Conservation (phyloP, 139 green algal species). For the Desmodesmus armatus region DNA sequence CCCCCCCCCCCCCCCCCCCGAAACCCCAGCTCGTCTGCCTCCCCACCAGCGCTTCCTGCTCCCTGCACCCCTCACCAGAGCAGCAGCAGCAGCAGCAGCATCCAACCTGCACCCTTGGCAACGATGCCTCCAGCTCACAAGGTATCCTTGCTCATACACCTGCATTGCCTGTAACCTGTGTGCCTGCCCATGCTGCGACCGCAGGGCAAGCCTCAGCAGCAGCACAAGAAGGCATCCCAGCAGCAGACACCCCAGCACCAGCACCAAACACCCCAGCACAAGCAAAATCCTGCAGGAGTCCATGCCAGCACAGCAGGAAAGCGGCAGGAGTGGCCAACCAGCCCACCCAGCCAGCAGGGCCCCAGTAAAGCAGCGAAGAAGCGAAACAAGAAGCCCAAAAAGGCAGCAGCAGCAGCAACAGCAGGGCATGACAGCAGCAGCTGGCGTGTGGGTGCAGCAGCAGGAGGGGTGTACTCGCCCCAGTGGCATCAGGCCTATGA, state of each 20-base stretch:
- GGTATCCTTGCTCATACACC: no score
- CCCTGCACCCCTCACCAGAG: no score
- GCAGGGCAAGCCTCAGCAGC: background rate
- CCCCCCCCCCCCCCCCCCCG: no score
- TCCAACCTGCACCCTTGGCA: background rate
- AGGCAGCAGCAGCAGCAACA: conserved; percentile 3
- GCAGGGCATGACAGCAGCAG: conserved; percentile 22
- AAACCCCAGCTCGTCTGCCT: no score
- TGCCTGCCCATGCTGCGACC: no score
- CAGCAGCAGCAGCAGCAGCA: conserved; percentile 1
- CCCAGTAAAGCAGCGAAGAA: no score
- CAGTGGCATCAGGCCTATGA: conserved; percentile 19
- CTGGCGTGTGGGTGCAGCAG: background rate
- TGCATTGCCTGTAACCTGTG: no score
- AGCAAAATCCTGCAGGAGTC: background rate
- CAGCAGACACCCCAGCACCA: background rate
- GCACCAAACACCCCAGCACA: background rate
- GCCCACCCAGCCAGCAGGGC: no score
- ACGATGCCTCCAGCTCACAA: no score
- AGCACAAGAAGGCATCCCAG: background rate
- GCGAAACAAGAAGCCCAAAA: background rate
- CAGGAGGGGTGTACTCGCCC: background rate
- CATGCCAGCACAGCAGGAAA: background rate
- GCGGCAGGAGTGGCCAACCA: no score
- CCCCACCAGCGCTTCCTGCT: no score